A percentile compares a stretch with the other conserved stretches of the same genome.
Evolutionary conservation across 2,329 filamentous ascomycete species (phyloP).

Genomic region (Seiridium cupressi): DNA sequence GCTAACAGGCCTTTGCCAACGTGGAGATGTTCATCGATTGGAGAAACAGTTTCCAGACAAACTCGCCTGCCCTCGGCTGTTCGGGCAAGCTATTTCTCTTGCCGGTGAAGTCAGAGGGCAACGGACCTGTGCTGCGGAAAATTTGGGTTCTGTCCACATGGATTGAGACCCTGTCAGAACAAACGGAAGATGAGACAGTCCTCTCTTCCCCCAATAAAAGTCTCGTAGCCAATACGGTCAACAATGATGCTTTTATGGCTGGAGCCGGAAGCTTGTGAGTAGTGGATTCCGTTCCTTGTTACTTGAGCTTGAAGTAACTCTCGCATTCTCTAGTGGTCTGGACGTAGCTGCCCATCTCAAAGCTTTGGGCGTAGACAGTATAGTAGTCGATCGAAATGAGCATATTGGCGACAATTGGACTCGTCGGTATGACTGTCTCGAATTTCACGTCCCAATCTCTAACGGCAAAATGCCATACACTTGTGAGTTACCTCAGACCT

Average conservation of each 20-base stretch:
- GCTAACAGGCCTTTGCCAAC: not conserved
- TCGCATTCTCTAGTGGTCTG: slow-evolving; percentile 19
- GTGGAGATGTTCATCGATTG: slow-evolving; percentile 29
- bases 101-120: slow-evolving; percentile 7
- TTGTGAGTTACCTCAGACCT: slow-evolving; percentile 13
- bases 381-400: slow-evolving; percentile 34
- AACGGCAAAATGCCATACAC: slow-evolving; percentile 34
- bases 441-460: slow-evolving; percentile 37
- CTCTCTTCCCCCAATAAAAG: slow-evolving; percentile 18
- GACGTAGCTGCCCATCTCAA: slow-evolving; percentile 35
- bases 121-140: slow-evolving; percentile 23
- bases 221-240: slow-evolving; percentile 15
- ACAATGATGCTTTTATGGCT: slow-evolving; percentile 32
- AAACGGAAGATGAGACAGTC: slow-evolving; percentile 25
- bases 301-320: not conserved
- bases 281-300: not conserved
- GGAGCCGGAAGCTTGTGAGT: slow-evolving; percentile 32
- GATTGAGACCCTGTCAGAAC: slow-evolving; percentile 18
- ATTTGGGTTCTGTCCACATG: slow-evolving; percentile 32
- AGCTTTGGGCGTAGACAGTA: slow-evolving; percentile 29
- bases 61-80: slow-evolving; percentile 24
- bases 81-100: slow-evolving; percentile 30
- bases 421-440: slow-evolving; percentile 33
- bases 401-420: slow-evolving; percentile 37
- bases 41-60: slow-evolving; percentile 29